Base-by-base conservation (phyloP, 2,329 filamentous ascomycete species). In the Phaeosphaeriaceae sp. region DNA sequence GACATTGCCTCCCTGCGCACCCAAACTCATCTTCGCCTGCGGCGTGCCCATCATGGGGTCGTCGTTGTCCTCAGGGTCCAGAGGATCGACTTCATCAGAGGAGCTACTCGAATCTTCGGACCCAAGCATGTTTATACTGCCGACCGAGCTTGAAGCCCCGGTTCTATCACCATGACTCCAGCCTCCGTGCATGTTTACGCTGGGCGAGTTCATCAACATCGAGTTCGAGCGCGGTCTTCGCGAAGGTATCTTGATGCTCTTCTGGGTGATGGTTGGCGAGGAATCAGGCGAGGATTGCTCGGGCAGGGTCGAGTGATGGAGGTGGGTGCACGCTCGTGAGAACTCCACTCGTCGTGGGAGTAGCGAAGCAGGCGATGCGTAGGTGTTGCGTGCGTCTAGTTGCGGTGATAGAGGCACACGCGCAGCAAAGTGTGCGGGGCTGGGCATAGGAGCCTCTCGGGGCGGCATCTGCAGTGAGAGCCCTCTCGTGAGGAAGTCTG, bases 271-370 rank as follows among this genome's bases (percentile, higher is more conserved):
- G 13, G 90, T 93, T 0, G 95, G 95, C 0, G 93, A 97, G 0
- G 92, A 95, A 75, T 96, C 93, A 3, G 93, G 93, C 5, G 91
- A 95, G 0, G 91, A 91, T 75, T 90, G 87, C 67, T 97, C 92
- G 55, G 94, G 93, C 9, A 98, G 85, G 0, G 91, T 98, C 17
- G 94, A 97, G 78, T 98, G 95, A 79, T 98, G 95, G 21, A 99
- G 84, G 74, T 93, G 96, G 11, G 94, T 97, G 61, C 92, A 95
- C 11, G 93, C 93, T 66, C 94, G 87, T 42, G 94, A 94, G 77
- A 97, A 98, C 79, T 98, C 94, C 60, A 97, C 83, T 60, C 93
- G 89, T 63, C 94, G 88, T 19, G 94, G 94, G 7, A 98, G 85
- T 48, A 96, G 91, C 53, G 93, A 96, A 24, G 91, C 90, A 1